Conservation (phyloP, 2,329 filamentous ascomycete genomes). For the Grosmannia huntii region DNA sequence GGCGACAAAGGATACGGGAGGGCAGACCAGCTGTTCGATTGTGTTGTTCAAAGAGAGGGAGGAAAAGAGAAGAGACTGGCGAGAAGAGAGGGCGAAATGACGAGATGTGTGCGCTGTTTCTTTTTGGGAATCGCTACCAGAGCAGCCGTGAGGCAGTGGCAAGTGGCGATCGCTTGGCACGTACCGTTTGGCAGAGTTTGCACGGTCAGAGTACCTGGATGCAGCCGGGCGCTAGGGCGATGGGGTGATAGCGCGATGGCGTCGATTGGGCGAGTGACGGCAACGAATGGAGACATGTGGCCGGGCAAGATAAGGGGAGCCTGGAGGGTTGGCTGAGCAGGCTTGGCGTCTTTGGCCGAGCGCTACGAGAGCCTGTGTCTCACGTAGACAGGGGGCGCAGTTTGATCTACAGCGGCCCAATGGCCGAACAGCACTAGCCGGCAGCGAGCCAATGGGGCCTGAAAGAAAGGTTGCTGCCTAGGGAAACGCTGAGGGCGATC, state of each 20-base stretch:
- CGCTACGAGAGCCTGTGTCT: not conserved
- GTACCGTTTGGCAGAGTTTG: not conserved
- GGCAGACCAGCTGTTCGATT: not conserved
- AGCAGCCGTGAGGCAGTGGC: not conserved
- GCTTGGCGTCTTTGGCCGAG: not conserved
- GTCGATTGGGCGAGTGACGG: constrained; percentile 9
- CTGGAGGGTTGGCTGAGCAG: not conserved
- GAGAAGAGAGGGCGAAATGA: not conserved
- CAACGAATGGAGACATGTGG: constrained; percentile 6
- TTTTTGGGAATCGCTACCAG: not conserved
- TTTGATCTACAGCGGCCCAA: not conserved
- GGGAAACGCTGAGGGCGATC: not conserved
- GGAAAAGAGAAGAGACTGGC: not conserved
- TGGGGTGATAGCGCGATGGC: constrained; percentile 7
- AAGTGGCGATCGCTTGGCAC: not conserved
- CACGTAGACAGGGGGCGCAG: not conserved
- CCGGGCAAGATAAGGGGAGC: constrained; percentile 2
- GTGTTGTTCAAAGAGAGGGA: not conserved
- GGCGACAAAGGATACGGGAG: not conserved
- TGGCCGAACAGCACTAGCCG: not conserved
- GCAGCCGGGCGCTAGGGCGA: not conserved
- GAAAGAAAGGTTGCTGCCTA: not conserved
- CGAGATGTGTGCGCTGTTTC: not conserved
- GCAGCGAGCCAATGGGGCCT: not conserved
- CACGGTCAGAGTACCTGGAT: not conserved